A percentile compares a stretch with the other conserved stretches of the same genome.
These are phyloP conservation scores for Bathelium albidoporum DNA, from an alignment of 495 filamentous ascomycete species.

Conservation along the genomic window DNA sequence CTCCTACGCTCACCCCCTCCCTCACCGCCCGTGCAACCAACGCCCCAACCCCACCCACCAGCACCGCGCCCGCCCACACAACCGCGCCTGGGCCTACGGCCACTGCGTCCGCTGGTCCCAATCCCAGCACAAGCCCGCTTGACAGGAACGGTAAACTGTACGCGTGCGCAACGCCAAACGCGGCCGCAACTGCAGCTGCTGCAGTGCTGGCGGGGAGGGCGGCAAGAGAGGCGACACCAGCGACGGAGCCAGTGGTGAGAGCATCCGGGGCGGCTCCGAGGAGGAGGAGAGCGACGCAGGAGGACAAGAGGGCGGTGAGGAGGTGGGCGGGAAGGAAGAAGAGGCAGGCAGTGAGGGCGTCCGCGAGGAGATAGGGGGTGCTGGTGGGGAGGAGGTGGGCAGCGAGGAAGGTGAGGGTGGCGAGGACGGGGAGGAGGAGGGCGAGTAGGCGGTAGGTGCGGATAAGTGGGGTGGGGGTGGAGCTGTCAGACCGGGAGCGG, in stretches of 20 bases:
- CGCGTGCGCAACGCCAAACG: neutral
- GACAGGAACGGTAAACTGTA: neutral
- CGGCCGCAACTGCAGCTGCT: neutral
- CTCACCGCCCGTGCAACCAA: neutral
- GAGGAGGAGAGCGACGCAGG: neutral
- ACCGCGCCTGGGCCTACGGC: neutral
- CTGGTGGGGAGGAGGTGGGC: neutral
- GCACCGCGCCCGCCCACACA: neutral
- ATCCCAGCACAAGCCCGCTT: neutral
- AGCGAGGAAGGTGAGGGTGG: neutral
- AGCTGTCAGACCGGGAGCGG: neutral
- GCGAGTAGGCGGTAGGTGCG: constrained; percentile 2
- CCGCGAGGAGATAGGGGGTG: neutral
- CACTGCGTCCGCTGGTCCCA: too few species aligned
- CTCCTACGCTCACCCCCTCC: neutral
- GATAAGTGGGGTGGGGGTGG: neutral
- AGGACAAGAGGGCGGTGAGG: neutral
- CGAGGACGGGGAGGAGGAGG: neutral
- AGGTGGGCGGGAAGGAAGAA: neutral
- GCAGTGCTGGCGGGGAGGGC: neutral
- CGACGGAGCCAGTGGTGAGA: neutral
- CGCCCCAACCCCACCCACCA: neutral
- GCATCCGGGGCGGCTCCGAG: neutral
- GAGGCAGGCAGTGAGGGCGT: neutral
- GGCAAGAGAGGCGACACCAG: neutral